These are phyloP conservation scores for Allantophomopsis cytisporea DNA, from an alignment of 2,329 filamentous ascomycete species.

Conservation along the genomic window DNA sequence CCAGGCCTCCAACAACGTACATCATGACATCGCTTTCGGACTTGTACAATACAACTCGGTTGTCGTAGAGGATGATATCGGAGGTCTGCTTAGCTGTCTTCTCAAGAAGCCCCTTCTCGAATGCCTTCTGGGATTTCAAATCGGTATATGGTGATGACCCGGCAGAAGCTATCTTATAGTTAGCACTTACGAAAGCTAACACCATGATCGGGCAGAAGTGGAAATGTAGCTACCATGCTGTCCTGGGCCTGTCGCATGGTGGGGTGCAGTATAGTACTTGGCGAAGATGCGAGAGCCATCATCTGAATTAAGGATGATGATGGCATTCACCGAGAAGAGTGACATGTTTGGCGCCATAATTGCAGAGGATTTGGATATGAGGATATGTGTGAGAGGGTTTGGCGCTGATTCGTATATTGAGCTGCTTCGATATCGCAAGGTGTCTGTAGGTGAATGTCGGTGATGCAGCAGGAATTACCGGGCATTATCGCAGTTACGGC, in stretches of 20 bases:
- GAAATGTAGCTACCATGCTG: too few relatives aligned
- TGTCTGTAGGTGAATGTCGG: too few relatives aligned
- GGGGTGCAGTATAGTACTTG: conserved; percentile 77
- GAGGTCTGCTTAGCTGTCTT: conserved; percentile 94
- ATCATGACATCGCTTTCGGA: conserved; percentile 94
- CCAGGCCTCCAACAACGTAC: conserved; percentile 79
- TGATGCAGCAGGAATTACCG: too few relatives aligned
- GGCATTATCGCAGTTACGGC: too few relatives aligned
- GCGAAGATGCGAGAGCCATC: conserved; percentile 85
- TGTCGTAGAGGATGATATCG: conserved; percentile 96
- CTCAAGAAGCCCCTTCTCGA: conserved; percentile 89
- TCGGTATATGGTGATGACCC: conserved; percentile 67
- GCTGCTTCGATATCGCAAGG: too few relatives aligned
- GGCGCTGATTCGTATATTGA: too few relatives aligned
- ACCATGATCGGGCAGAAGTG: too few relatives aligned
- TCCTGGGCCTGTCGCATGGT: conserved; percentile 22
- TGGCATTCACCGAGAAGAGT: conserved; percentile 63
- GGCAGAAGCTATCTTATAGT: conserved; percentile 24
- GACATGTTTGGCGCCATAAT: conserved; percentile 64
- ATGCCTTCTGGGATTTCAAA: conserved; percentile 86
- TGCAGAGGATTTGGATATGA: not conserved
- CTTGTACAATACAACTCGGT: conserved; percentile 94
- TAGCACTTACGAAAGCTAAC: conserved; percentile 1
- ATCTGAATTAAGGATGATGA: conserved; percentile 69
- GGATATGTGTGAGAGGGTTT: not conserved